phyloP scores from a whole-genome alignment of 2,329 filamentous ascomycete genomes.

The Ascochyta koolunga region DNA sequence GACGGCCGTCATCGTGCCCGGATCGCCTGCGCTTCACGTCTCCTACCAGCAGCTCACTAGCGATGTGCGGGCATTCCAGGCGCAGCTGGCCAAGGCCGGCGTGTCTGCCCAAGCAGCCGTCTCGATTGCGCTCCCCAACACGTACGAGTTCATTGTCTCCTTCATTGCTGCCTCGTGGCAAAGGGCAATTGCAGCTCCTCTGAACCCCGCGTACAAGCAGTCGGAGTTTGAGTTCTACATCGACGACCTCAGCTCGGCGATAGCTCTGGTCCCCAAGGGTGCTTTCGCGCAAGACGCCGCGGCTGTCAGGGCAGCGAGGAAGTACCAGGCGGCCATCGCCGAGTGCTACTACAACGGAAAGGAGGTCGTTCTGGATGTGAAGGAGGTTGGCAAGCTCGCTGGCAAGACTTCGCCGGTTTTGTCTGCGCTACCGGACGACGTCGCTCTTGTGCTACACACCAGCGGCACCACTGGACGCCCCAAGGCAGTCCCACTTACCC shows the following conservation, averaged over 20 bases:
- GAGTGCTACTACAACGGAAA: slow-evolving; percentile 80
- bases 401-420: slow-evolving; percentile 58
- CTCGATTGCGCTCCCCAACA: slow-evolving; percentile 83
- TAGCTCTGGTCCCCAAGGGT: slow-evolving; percentile 77
- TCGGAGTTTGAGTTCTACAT: slow-evolving; percentile 93
- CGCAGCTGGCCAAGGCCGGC: slow-evolving; percentile 76
- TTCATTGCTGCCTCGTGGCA: slow-evolving; percentile 89
- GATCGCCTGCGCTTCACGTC: slow-evolving; percentile 68
- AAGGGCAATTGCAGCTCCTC: slow-evolving; percentile 80
- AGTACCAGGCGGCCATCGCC: slow-evolving; percentile 82
- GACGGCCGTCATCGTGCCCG: slow-evolving; percentile 76
- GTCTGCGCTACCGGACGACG: slow-evolving; percentile 73
- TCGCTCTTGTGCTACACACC: slow-evolving; percentile 82
- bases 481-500: slow-evolving; percentile 81
- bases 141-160: slow-evolving; percentile 85
- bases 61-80: slow-evolving; percentile 74
- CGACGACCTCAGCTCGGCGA: slow-evolving; percentile 79
- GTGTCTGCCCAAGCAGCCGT: slow-evolving; percentile 73
- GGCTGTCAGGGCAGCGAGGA: slow-evolving; percentile 76
- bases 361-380: slow-evolving; percentile 78
- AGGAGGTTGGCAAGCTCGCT: slow-evolving; percentile 72
- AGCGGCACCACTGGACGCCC: slow-evolving; percentile 84
- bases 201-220: slow-evolving; percentile 89
- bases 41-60: slow-evolving; percentile 71
- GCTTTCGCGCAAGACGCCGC: slow-evolving; percentile 70